Evolutionary conservation across 768 basidiomycete species (phyloP).

Genomic region (Lactarius hengduanensis): DNA sequence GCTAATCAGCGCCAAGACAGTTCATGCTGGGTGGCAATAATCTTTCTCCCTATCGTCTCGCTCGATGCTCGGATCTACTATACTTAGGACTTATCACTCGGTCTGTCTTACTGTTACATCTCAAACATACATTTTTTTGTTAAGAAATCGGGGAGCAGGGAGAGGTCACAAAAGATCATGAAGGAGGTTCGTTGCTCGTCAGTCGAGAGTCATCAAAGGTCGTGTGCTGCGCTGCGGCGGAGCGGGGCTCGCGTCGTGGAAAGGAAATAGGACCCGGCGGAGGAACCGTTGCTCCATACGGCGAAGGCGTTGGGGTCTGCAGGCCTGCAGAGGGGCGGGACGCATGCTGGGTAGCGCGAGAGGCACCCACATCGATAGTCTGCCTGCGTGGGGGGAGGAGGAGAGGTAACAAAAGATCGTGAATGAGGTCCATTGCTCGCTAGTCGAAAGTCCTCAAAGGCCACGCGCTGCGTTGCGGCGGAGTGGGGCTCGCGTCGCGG

Average conservation of each 20-base stretch:
- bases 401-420: neutral
- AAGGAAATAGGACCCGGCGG: neutral
- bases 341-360: neutral
- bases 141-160: neutral
- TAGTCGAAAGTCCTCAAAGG: neutral
- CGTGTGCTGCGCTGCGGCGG: neutral
- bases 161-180: neutral
- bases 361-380: neutral
- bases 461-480: neutral
- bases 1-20: neutral
- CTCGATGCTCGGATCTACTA: neutral
- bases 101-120: neutral
- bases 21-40: neutral
- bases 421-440: neutral
- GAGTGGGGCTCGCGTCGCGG: neutral
- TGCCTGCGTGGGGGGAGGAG: neutral
- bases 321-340: neutral
- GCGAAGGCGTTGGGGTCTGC: neutral
- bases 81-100: neutral
- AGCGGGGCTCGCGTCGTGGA: neutral
- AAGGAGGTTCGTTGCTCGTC: neutral
- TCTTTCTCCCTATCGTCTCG: neutral
- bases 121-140: neutral
- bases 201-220: neutral
- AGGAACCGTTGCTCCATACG: neutral